Conservation (phyloP, 768 basidiomycete species). For the Pilatotrama ljubarskyi region DNA sequence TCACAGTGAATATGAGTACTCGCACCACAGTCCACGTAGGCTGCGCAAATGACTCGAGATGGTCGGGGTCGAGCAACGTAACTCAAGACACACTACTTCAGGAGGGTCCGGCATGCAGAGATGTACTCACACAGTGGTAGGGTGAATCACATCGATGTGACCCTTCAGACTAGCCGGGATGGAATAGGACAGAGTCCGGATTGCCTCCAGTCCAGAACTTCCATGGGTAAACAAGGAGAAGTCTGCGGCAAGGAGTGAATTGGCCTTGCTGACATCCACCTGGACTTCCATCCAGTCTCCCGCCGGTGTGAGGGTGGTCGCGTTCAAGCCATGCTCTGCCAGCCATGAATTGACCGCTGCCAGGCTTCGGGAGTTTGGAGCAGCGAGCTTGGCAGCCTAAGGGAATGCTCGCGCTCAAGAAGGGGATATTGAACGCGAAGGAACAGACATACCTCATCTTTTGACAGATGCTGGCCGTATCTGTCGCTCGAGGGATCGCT, state of each 20-base stretch:
- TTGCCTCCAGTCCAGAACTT: slow-evolving; percentile 20
- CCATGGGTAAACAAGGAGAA: slow-evolving; percentile 28
- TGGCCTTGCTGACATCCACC: slow-evolving; percentile 31
- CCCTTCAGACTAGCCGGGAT: slow-evolving; percentile 26
- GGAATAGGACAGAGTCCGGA: slow-evolving; percentile 34
- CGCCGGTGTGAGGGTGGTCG: slow-evolving; percentile 25
- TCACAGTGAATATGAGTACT: too few relatives aligned
- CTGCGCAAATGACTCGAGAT: too few relatives aligned
- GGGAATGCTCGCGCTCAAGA: neutral
- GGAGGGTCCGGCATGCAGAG: too few relatives aligned
- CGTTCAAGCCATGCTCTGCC: slow-evolving; percentile 23
- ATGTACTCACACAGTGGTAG: slow-evolving; percentile 28
- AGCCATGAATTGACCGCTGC: slow-evolving; percentile 31
- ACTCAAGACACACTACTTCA: too few relatives aligned
- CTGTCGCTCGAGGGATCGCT: slow-evolving; percentile 26
- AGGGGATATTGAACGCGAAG: neutral
- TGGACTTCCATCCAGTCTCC: slow-evolving; percentile 30
- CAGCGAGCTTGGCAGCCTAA: slow-evolving; percentile 28
- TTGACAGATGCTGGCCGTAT: slow-evolving; percentile 31
- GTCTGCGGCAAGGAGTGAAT: slow-evolving; percentile 29
- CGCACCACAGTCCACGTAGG: too few relatives aligned
- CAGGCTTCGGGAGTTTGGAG: slow-evolving; percentile 22
- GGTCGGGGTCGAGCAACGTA: too few relatives aligned
- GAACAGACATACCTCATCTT: slow-evolving; percentile 26
- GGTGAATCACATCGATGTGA: slow-evolving; percentile 30